These are phyloP conservation scores for Taphrina flavorubra DNA, from an alignment of 1,139 yeast species.

Conservation along the genomic window DNA sequence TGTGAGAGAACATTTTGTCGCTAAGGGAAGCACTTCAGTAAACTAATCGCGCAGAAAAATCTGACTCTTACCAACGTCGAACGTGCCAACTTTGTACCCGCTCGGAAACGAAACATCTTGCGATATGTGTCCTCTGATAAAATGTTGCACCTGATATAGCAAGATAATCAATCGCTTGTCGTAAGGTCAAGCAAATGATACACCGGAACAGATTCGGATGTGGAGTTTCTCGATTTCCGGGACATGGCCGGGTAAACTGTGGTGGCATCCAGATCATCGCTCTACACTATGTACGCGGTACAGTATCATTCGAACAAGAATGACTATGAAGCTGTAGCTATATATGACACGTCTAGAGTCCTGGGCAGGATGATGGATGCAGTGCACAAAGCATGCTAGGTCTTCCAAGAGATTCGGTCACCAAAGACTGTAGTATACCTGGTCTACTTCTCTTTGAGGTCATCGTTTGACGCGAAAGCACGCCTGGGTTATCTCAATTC, in stretches of 20 bases:
- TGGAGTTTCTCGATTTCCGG: conserved; percentile 13
- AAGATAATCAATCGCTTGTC: background rate
- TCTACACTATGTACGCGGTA: no score
- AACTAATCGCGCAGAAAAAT: background rate
- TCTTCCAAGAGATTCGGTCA: no score
- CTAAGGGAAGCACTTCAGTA: background rate
- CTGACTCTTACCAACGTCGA: background rate
- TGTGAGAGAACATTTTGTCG: conserved; percentile 43
- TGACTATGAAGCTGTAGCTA: no score
- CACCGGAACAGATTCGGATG: conserved; percentile 13
- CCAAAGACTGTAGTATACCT: no score
- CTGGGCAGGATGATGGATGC: no score
- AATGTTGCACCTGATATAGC: background rate
- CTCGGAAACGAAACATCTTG: conserved; percentile 16
- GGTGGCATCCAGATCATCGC: background rate
- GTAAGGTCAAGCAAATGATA: background rate
- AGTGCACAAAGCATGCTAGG: no score
- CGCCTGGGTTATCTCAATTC: no score
- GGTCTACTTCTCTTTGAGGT: no score
- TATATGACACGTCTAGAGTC: no score
- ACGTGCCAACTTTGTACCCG: conserved; percentile 1
- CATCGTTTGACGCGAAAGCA: no score
- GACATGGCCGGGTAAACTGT: conserved; percentile 14
- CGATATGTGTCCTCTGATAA: background rate
- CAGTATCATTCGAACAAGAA: no score